Percentiles rank a stretch among this genome's conserved stretches.
These are phyloP conservation scores for Solanum hybrid DNA, from an alignment of 305 asterid species.

Conservation along the genomic window DNA sequence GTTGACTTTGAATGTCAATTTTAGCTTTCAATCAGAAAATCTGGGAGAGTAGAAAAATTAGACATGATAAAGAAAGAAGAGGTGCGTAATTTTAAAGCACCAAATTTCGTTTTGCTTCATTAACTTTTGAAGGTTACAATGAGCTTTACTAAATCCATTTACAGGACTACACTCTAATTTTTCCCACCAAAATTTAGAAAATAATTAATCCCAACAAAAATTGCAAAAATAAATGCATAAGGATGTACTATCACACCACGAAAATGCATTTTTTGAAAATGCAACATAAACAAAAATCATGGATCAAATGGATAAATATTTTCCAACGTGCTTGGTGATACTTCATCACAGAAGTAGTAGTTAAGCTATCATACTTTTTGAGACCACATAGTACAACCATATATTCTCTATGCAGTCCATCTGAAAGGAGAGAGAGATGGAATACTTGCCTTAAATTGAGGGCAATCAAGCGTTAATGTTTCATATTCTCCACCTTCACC, in stretches of 20 bases:
- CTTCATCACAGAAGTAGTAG: neutral
- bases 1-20: neutral
- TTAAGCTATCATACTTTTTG: neutral
- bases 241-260: neutral
- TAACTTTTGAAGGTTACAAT: neutral
- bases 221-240: neutral
- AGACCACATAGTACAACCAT: neutral
- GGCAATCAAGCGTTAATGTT: constrained; percentile 92
- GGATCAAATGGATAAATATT: neutral
- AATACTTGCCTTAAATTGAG: constrained; percentile 67
- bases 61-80: neutral
- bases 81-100: neutral
- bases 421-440: neutral
- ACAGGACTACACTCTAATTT: neutral
- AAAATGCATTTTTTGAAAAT: neutral
- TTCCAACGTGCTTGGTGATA: neutral
- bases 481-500: constrained; percentile 99
- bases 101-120: neutral
- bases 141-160: neutral
- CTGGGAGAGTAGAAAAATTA: constrained; percentile 26
- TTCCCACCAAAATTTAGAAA: neutral
- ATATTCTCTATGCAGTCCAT: neutral
- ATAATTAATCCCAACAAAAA: neutral
- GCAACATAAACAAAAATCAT: neutral
- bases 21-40: constrained; percentile 26